Conservation (phyloP, 2,329 filamentous ascomycete species). For the Knufia fluminis region DNA sequence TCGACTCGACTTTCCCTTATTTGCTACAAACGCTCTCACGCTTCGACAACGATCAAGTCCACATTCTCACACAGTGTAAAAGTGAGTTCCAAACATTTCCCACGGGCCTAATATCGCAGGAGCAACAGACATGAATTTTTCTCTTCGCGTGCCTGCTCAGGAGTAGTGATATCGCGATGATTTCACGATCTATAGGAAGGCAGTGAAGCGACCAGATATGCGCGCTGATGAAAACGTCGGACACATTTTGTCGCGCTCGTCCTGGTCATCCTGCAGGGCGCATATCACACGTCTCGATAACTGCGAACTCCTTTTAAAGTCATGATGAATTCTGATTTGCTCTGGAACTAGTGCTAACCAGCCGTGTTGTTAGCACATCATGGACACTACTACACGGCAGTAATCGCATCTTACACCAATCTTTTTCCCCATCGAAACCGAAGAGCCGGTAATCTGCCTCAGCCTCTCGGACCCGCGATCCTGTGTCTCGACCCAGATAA, state of each 20-base stretch:
- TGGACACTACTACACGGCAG: no score
- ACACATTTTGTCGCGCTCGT: background rate
- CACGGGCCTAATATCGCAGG: background rate
- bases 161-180: background rate
- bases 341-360: background rate
- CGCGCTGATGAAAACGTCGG: background rate
- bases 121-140: background rate
- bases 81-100: no score
- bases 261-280: background rate
- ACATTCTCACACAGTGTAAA: no score
- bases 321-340: background rate
- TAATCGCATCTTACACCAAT: no score
- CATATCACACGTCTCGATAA: background rate
- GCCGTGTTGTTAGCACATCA: background rate
- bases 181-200: background rate
- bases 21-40: background rate
- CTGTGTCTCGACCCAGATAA: background rate
- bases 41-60: background rate
- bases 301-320: background rate
- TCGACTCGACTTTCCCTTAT: slow-evolving; percentile 9
- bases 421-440: no score
- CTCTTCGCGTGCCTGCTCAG: no score
- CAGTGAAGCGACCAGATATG: background rate
- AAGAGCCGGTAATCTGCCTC: no score
- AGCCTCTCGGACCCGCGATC: no score